Conservation (phyloP, 2,329 filamentous ascomycete genomes). For the Penicillium palitans region DNA sequence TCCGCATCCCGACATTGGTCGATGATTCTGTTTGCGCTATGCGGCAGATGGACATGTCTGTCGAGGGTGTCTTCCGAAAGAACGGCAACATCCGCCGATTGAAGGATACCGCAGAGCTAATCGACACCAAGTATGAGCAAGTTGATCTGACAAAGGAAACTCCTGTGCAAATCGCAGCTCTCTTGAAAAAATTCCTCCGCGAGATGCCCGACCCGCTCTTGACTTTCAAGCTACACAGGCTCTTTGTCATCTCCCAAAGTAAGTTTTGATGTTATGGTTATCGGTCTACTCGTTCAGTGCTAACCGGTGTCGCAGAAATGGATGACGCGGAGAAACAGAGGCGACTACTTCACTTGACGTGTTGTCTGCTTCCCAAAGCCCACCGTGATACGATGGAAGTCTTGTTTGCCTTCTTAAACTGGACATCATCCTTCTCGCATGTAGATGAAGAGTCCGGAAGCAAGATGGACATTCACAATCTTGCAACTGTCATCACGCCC, state of each 20-base stretch:
- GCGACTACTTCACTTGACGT: constrained; percentile 83
- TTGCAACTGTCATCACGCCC: constrained; percentile 94
- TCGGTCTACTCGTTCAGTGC: constrained; percentile 10
- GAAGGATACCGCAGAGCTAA: constrained; percentile 78
- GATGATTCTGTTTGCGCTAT: constrained; percentile 92
- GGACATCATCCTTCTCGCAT: constrained; percentile 95
- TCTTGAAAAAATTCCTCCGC: constrained; percentile 92
- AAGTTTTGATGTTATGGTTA: constrained; percentile 34
- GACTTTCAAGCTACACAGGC: constrained; percentile 87
- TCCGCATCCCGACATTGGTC: constrained; percentile 90
- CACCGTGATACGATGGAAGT: constrained; percentile 95
- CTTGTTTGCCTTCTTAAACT: constrained; percentile 92
- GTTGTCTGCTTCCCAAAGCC: constrained; percentile 87
- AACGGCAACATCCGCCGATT: constrained; percentile 97
- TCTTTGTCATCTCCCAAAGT: constrained; percentile 88
- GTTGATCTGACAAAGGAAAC: constrained; percentile 85
- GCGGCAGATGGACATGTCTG: constrained; percentile 98
- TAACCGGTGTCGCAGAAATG: constrained; percentile 57
- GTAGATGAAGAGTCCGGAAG: constrained; percentile 95
- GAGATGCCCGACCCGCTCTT: constrained; percentile 92
- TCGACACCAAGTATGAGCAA: constrained; percentile 81
- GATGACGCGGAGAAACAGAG: constrained; percentile 76
- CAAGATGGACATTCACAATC: constrained; percentile 98
- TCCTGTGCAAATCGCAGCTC: constrained; percentile 87
- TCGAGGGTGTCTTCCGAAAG: constrained; percentile 98